Evolutionary conservation across 805 yeast genomes (phyloP), one percentile per base, ranked within the genome.

Genomic region (Lachancea thermotolerans): DNA sequence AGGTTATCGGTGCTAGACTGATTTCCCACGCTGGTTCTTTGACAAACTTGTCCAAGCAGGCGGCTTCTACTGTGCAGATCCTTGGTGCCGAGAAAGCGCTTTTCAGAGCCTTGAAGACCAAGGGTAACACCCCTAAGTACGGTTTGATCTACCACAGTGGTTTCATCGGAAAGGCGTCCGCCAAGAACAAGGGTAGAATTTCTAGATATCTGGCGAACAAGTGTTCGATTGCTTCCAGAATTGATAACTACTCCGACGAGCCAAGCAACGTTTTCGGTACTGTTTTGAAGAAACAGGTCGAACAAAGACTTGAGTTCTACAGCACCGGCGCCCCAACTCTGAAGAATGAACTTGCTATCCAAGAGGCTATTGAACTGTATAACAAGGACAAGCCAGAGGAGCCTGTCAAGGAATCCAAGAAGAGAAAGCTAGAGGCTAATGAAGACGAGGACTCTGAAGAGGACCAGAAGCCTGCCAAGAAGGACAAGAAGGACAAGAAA

Each of bases 11-110:
- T 72, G 99, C 99, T 40, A 81, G 99, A 70, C 79, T 93, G 61
- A 93, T 93, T 55, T 91, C 99, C 48, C 98, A 93, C 62, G 97
- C 99, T 51, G 99, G 99, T 70, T 89, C 97, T 57, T 78, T 93
- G 67, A 90, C 96, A 53, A 91, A 85, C 72, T 74, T 93, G 67
- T 89, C 98, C 48, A 93, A 93, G 68, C 96, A 90, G 73, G 98
- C 99, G 61, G 99, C 99, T 47, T 93, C 99, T 18, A 93, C 99
- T 49, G 97, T 93, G 49, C 99, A 93, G 77, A 89, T 89, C 59
- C 77, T 89, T 64, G 97, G 97, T 72, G 96, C 97, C 59, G 97
- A 89, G 73, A 89, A 89, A 78, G 96, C 96, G 44, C 76, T 89
- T 56, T 89, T 89, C 77, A 82, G 96, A 72, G 97, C 97, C 52